phyloP scores from a whole-genome alignment of 371 early-diverging fungal species.

The Mucor indicus region DNA sequence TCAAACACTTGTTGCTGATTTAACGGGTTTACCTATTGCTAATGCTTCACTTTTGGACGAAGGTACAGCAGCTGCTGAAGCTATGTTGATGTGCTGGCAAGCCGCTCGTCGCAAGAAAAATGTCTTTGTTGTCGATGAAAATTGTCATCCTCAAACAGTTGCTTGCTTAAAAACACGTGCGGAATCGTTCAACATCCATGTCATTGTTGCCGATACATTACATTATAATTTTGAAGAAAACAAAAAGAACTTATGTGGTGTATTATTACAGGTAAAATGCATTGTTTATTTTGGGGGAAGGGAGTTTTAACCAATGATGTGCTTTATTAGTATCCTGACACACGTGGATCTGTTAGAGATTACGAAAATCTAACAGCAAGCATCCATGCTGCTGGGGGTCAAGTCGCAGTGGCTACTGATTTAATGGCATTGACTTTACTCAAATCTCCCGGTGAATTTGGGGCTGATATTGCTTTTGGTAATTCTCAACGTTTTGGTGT shows the following conservation, averaged over 20 bases:
- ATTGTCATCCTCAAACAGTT: constrained; percentile 94
- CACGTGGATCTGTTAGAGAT: constrained; percentile 81
- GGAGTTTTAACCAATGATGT: too few species aligned
- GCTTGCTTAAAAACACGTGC: constrained; percentile 90
- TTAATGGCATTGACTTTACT: constrained; percentile 88
- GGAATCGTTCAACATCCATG: constrained; percentile 88
- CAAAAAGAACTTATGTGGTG: constrained; percentile 82
- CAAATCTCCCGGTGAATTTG: constrained; percentile 92
- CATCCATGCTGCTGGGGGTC: constrained; percentile 80
- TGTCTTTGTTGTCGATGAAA: constrained; percentile 88
- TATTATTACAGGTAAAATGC: constrained; percentile 86
- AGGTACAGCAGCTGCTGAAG: constrained; percentile 97
- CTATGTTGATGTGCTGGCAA: constrained; percentile 89
- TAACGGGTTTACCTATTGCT: constrained; percentile 92
- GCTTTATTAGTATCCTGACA: constrained; percentile 82
- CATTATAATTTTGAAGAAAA: constrained; percentile 73
- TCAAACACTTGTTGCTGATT: constrained; percentile 92
- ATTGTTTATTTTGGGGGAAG: too few species aligned
- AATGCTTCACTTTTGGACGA: constrained; percentile 96
- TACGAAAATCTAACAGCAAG: constrained; percentile 73
- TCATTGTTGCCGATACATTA: constrained; percentile 79
- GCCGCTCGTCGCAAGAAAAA: constrained; percentile 68
- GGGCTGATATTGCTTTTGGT: constrained; percentile 95
- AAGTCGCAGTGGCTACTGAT: constrained; percentile 91
- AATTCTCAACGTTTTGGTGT: constrained; percentile 97